phyloP scores from a whole-genome alignment of 495 filamentous ascomycete genomes.

The Stereocaulon alpinum region DNA sequence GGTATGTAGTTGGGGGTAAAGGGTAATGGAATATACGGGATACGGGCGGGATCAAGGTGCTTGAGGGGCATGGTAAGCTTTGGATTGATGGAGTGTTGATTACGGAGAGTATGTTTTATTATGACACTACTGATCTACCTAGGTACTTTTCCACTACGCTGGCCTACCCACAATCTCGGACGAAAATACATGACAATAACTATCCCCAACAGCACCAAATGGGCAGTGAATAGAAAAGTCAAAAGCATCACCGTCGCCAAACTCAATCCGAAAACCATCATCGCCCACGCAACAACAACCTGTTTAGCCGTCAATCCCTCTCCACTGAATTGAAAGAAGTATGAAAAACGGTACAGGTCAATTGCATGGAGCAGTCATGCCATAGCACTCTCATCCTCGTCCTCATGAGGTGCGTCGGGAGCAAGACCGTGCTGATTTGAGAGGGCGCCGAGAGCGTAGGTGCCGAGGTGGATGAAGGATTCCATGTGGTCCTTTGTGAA shows the following conservation, averaged over 20 bases:
- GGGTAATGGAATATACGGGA: too few species aligned
- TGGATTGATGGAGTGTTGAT: too few species aligned
- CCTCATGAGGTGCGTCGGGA: conserved; percentile 6
- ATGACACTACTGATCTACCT: not conserved
- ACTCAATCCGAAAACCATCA: conserved; percentile 4
- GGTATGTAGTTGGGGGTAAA: too few species aligned
- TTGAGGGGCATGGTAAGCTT: too few species aligned
- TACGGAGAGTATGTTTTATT: too few species aligned
- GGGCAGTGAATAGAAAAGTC: conserved; percentile 7
- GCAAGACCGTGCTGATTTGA: conserved; percentile 15
- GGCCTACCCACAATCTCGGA: not conserved
- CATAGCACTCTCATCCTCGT: not conserved
- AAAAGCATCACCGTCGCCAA: conserved; percentile 9
- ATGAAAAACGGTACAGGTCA: not conserved
- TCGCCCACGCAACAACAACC: not conserved
- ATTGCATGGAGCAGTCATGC: not conserved
- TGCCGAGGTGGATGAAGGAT: conserved; percentile 16
- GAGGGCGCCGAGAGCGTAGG: conserved; percentile 16
- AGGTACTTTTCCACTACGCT: not conserved
- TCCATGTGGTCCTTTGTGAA: conserved; percentile 18
- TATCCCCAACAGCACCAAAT: conserved; percentile 7
- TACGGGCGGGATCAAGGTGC: too few species aligned
- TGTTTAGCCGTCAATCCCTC: conserved; percentile 3
- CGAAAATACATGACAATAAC: conserved; percentile 3
- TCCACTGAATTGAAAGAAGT: not conserved